A percentile compares a stretch with the other conserved stretches of the same genome.
These are phyloP conservation scores for Agastache rugosa DNA, from an alignment of 257 asterid species.

Conservation along the genomic window DNA sequence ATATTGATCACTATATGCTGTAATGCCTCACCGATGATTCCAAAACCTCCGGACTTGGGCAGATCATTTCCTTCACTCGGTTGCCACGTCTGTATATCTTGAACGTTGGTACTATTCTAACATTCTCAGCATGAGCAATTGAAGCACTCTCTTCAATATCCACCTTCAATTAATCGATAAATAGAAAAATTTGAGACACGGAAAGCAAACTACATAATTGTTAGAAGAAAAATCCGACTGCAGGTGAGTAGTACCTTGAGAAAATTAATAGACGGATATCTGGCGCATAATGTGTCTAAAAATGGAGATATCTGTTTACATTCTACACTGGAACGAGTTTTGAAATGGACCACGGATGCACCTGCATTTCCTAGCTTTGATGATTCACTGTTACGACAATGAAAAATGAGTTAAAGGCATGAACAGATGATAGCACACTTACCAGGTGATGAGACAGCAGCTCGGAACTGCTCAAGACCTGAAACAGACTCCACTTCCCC, in stretches of 20 bases:
- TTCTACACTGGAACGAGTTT: slow-evolving; percentile 49
- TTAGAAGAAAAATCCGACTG: background rate
- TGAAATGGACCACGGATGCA: slow-evolving; percentile 76
- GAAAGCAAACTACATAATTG: background rate
- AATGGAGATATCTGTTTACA: slow-evolving; percentile 72
- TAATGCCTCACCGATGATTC: slow-evolving; percentile 88
- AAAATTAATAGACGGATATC: slow-evolving; percentile 74
- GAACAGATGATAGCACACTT: slow-evolving; percentile 24
- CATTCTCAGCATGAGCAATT: slow-evolving; percentile 71
- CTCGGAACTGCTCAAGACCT: slow-evolving; percentile 75
- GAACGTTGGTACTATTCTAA: slow-evolving; percentile 75
- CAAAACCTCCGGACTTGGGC: slow-evolving; percentile 79
- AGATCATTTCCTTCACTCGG: slow-evolving; percentile 80
- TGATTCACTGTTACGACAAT: slow-evolving; percentile 28
- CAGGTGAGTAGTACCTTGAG: slow-evolving; percentile 64
- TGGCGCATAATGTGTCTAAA: slow-evolving; percentile 66
- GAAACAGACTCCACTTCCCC: slow-evolving; percentile 77
- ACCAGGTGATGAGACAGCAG: slow-evolving; percentile 82
- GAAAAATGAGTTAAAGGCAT: background rate
- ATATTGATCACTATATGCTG: slow-evolving; percentile 44
- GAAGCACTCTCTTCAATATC: slow-evolving; percentile 60
- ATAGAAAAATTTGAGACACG: background rate
- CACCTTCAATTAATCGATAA: slow-evolving; percentile 54
- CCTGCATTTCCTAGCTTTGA: slow-evolving; percentile 54
- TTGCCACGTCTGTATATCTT: slow-evolving; percentile 70